Conservation (phyloP, 495 filamentous ascomycete species). For the Penicillium coprophilum region DNA sequence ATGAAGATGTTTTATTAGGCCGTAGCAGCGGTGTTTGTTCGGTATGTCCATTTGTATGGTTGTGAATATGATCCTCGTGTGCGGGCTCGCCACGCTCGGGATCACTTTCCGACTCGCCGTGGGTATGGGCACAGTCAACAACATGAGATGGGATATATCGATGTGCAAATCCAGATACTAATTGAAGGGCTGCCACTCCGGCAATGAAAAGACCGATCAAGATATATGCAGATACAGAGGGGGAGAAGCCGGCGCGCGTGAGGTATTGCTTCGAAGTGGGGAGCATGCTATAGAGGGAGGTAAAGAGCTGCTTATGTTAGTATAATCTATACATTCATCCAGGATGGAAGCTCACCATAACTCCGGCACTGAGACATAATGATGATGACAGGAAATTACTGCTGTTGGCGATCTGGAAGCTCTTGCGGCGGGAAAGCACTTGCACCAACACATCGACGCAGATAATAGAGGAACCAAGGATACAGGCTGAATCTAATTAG, state of each 20-base stretch:
- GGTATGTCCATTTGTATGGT: constrained; percentile 24
- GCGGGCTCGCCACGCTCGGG: constrained; percentile 30
- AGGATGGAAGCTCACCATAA: constrained; percentile 71
- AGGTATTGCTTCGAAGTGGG: constrained; percentile 80
- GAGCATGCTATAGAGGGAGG: constrained; percentile 90
- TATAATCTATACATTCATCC: not conserved
- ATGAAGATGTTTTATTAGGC: constrained; percentile 12
- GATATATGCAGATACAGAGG: constrained; percentile 65
- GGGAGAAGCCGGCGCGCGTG: constrained; percentile 60
- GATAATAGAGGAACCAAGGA: constrained; percentile 78
- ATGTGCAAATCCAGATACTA: constrained; percentile 78
- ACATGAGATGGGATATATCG: constrained; percentile 86
- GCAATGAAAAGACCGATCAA: constrained; percentile 75
- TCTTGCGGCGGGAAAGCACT: constrained; percentile 64
- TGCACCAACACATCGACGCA: constrained; percentile 79
- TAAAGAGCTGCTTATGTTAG: constrained; percentile 69
- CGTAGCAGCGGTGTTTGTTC: constrained; percentile 51
- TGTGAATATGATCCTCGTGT: constrained; percentile 18
- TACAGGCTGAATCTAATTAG: constrained; percentile 58
- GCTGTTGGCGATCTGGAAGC: constrained; percentile 87
- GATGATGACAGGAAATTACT: constrained; percentile 84
- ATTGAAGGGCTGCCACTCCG: constrained; percentile 81
- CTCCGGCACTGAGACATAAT: constrained; percentile 88
- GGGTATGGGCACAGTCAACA: constrained; percentile 86
- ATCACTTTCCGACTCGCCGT: constrained; percentile 46